Conservation (phyloP, 441 rosid genomes). For the Euphorbia celastroides region DNA sequence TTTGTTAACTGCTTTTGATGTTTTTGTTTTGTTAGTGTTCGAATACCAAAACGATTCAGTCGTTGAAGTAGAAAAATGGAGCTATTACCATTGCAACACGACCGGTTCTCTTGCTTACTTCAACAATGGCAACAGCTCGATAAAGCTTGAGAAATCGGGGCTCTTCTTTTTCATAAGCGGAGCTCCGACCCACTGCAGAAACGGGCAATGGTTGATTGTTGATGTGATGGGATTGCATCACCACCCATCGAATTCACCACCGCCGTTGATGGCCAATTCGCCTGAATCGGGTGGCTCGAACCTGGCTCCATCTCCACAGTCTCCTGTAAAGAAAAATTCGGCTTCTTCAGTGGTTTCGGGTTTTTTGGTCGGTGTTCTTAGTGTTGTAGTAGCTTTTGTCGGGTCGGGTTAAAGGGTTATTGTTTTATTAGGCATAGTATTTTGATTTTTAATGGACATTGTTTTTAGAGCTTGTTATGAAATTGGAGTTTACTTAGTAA, state of each 20-base stretch:
- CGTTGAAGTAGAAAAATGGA: slow-evolving; percentile 73
- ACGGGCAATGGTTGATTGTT: slow-evolving; percentile 64
- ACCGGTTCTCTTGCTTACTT: slow-evolving; percentile 41
- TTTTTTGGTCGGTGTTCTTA: slow-evolving; percentile 5
- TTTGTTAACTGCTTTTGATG: neutral
- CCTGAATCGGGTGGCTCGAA: slow-evolving; percentile 24
- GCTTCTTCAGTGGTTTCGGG: slow-evolving; percentile 16
- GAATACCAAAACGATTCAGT: slow-evolving; percentile 79
- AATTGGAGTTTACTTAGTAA: neutral
- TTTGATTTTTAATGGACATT: neutral
- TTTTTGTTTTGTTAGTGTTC: slow-evolving; percentile 38
- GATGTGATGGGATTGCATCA: slow-evolving; percentile 71
- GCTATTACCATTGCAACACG: slow-evolving; percentile 68
- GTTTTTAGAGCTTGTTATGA: neutral
- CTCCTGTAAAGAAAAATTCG: slow-evolving; percentile 21
- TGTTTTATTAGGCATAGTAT: neutral
- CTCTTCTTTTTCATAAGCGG: slow-evolving; percentile 81
- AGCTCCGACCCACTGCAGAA: slow-evolving; percentile 45
- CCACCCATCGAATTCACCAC: slow-evolving; percentile 29
- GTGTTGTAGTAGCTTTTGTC: slow-evolving; percentile 10
- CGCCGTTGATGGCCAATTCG: slow-evolving; percentile 37
- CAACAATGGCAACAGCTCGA: slow-evolving; percentile 58
- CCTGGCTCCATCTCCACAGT: slow-evolving; percentile 29
- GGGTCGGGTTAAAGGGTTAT: slow-evolving; percentile 2
- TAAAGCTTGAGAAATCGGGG: slow-evolving; percentile 63